Conservation (phyloP, 169 alveolate genomes). For the Cryptosporidium tyzzeri region DNA sequence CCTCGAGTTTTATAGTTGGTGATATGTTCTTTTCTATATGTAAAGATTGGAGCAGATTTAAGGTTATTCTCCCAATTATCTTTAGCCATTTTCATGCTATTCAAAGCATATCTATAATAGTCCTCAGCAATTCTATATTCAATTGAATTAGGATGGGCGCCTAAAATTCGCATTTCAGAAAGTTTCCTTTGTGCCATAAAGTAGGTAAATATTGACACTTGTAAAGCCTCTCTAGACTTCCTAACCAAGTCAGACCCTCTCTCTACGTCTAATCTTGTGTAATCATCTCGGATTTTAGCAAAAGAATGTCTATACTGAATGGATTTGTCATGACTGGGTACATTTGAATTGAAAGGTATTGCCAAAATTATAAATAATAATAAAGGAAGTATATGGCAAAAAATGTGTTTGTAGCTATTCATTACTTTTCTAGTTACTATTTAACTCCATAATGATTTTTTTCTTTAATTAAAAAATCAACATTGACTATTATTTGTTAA, state of each 20-base stretch:
- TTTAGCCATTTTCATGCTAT: conserved; percentile 14
- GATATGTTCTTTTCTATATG: conserved; percentile 1
- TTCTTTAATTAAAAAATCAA: not conserved
- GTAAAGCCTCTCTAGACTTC: conserved; percentile 2
- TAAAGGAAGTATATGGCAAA: not conserved
- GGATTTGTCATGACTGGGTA: not conserved
- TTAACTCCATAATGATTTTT: not conserved
- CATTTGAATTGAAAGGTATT: not conserved
- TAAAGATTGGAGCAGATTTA: conserved; percentile 3
- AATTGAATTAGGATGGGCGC: not conserved
- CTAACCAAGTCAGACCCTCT: conserved; percentile 9
- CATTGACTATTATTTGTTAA: not conserved
- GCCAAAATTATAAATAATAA: not conserved
- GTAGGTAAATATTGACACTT: conserved; percentile 10
- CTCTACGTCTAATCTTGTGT: conserved; percentile 9
- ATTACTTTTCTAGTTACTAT: not conserved
- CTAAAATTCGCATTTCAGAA: not conserved
- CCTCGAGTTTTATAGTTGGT: not conserved
- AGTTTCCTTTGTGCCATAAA: conserved; percentile 22
- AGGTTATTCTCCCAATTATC: conserved; percentile 24
- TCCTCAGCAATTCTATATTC: conserved; percentile 2
- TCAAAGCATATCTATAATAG: not conserved
- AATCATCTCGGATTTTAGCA: conserved; percentile 6
- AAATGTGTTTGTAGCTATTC: not conserved
- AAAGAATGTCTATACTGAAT: not conserved